A percentile compares a stretch with the other conserved stretches of the same genome.
Conservation (phyloP, 1,284 basidiomycete genomes). For the Kwoniella shivajii region DNA sequence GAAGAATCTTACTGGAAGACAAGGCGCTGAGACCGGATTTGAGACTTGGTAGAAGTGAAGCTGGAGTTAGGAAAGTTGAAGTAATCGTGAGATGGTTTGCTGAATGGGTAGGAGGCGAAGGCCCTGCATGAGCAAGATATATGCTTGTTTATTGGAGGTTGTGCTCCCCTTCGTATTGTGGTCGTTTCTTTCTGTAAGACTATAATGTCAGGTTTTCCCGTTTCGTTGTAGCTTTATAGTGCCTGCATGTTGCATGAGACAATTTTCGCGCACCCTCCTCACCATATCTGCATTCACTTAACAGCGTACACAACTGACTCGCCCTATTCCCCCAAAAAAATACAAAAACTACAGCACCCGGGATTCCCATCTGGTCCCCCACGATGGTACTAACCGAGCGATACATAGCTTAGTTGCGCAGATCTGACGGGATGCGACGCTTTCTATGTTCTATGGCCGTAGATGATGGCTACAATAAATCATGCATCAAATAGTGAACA, state of each 20-base stretch:
- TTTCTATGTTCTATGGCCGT: background rate
- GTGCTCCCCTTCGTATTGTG: too few relatives aligned
- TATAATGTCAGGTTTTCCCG: too few relatives aligned
- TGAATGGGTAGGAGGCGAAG: conserved; percentile 40
- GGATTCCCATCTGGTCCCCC: background rate
- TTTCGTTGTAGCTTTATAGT: too few relatives aligned
- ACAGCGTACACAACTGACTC: background rate
- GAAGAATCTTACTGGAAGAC: conserved; percentile 30
- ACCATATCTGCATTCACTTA: background rate
- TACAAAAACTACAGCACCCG: background rate
- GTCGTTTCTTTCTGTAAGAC: too few relatives aligned
- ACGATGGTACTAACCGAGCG: background rate
- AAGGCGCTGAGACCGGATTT: conserved; percentile 41
- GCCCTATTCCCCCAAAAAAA: background rate
- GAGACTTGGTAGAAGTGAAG: conserved; percentile 41
- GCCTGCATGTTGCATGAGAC: background rate
- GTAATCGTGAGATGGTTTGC: conserved; percentile 46
- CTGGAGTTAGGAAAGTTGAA: conserved; percentile 35
- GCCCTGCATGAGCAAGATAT: conserved; percentile 8
- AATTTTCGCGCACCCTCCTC: background rate
- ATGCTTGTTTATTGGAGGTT: too few relatives aligned
- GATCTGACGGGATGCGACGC: background rate
- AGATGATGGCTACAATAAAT: background rate
- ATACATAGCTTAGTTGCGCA: background rate
- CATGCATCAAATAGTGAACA: too few relatives aligned